These are phyloP conservation scores for Cladobotryum protrusum DNA, from an alignment of 2,329 filamentous ascomycete species.

Conservation along the genomic window DNA sequence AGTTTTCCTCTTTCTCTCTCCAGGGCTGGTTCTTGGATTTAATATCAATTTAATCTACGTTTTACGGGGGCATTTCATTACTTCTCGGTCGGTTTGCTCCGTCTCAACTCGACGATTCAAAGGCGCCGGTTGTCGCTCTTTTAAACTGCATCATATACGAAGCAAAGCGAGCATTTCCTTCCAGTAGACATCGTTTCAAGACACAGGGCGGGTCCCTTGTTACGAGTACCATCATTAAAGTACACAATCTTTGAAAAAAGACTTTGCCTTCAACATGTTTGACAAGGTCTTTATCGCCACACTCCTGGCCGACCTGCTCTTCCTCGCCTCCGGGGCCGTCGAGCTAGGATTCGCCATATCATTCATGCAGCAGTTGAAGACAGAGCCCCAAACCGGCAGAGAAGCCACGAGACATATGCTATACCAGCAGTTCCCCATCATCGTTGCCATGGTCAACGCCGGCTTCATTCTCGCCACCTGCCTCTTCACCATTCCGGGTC, in stretches of 20 bases:
- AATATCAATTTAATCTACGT: too few relatives aligned
- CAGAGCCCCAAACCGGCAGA: conserved; percentile 37
- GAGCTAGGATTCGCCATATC: conserved; percentile 51
- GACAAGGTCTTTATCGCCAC: conserved; percentile 50
- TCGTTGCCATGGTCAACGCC: conserved; percentile 66
- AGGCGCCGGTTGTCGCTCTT: conserved; percentile 5
- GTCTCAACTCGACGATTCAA: not conserved
- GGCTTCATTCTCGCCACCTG: conserved; percentile 67
- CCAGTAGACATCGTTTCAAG: not conserved
- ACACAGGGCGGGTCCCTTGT: not conserved
- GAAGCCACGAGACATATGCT: conserved; percentile 47
- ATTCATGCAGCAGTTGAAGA: conserved; percentile 40
- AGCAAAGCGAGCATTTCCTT: not conserved
- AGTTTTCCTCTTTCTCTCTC: too few relatives aligned
- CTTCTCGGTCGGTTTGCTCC: too few relatives aligned
- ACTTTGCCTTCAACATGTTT: conserved; percentile 34
- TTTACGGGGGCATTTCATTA: too few relatives aligned
- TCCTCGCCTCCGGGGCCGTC: conserved; percentile 47
- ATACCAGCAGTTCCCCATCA: conserved; percentile 48
- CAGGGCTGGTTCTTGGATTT: too few relatives aligned
- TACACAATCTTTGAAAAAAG: not conserved
- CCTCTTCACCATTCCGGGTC: conserved; percentile 61
- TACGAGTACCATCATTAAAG: not conserved
- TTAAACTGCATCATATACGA: too few relatives aligned
- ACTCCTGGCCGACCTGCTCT: conserved; percentile 42